A percentile compares a stretch with the other conserved stretches of the same genome.
These are phyloP conservation scores for Cyamopsis tetragonoloba DNA, from an alignment of 306 rosid species.

Conservation along the genomic window DNA sequence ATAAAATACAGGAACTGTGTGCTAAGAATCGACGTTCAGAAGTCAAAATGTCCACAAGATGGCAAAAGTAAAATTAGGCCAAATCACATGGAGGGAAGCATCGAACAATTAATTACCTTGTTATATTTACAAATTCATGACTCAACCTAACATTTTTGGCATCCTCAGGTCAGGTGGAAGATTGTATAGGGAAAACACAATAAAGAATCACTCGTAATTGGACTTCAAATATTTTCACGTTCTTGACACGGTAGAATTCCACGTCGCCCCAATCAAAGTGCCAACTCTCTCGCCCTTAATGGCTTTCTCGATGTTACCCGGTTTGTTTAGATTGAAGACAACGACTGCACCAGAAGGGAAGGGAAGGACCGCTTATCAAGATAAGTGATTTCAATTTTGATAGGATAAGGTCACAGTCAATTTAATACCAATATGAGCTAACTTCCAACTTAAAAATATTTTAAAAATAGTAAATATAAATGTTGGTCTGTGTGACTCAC, in stretches of 20 bases:
- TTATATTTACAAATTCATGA: conserved; percentile 32
- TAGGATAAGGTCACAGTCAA: background rate
- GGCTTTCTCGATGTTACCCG: conserved; percentile 88
- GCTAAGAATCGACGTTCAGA: background rate
- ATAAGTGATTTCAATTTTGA: background rate
- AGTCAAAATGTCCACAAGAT: background rate
- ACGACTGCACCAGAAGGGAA: conserved; percentile 59
- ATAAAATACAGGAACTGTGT: background rate
- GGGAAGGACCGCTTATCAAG: conserved; percentile 1
- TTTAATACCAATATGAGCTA: conserved; percentile 1
- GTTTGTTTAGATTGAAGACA: conserved; percentile 80
- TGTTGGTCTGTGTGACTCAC: conserved; percentile 41
- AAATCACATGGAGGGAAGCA: background rate
- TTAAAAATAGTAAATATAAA: background rate
- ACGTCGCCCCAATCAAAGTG: conserved; percentile 71
- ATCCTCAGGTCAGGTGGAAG: conserved; percentile 23
- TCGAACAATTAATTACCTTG: background rate
- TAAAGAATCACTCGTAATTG: conserved; percentile 17
- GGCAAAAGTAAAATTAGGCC: conserved; percentile 19
- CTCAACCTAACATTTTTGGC: conserved; percentile 4
- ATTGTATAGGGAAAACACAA: conserved; percentile 12
- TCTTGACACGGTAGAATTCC: conserved; percentile 49
- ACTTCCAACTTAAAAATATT: background rate
- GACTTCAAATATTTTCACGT: conserved; percentile 34
- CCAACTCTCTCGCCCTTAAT: conserved; percentile 86